Percentiles rank a stretch among this genome's conserved stretches.
These are phyloP conservation scores for Eucalyptus dawsonii DNA, from an alignment of 345 rosid genomes.

Conservation along the genomic window DNA sequence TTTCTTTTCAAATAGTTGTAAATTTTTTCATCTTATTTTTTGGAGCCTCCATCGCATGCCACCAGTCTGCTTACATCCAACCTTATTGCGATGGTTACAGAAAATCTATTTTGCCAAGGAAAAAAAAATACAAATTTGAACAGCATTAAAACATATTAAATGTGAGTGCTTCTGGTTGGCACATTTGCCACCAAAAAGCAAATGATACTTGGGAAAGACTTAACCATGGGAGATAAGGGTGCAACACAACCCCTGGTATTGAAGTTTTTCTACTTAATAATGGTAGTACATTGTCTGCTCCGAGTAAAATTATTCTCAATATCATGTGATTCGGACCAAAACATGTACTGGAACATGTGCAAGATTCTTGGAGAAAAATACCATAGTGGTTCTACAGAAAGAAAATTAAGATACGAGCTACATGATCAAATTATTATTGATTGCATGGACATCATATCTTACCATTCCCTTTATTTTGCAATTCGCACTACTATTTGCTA, in stretches of 20 bases:
- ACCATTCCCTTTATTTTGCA: not conserved
- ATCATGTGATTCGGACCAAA: not conserved
- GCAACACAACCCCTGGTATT: not conserved
- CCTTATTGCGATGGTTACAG: not conserved
- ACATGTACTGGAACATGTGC: not conserved
- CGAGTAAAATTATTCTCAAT: not conserved
- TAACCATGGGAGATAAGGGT: not conserved
- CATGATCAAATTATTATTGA: not conserved
- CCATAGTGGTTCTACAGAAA: not conserved
- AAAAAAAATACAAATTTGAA: not conserved
- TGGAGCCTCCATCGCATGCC: not conserved
- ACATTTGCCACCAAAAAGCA: not conserved
- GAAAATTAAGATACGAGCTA: not conserved
- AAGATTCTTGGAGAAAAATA: not conserved
- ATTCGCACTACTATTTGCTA: not conserved
- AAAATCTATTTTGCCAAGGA: not conserved
- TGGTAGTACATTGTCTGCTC: not conserved
- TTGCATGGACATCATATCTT: not conserved
- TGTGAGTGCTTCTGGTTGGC: not conserved
- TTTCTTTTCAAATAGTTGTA: not conserved
- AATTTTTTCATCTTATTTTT: not conserved
- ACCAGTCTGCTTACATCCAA: not conserved
- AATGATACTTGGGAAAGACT: not conserved
- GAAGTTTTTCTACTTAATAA: not conserved
- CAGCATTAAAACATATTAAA: not conserved